Base-by-base conservation (phyloP, 2,329 filamentous ascomycete species). In the Aspergillus terreus region DNA sequence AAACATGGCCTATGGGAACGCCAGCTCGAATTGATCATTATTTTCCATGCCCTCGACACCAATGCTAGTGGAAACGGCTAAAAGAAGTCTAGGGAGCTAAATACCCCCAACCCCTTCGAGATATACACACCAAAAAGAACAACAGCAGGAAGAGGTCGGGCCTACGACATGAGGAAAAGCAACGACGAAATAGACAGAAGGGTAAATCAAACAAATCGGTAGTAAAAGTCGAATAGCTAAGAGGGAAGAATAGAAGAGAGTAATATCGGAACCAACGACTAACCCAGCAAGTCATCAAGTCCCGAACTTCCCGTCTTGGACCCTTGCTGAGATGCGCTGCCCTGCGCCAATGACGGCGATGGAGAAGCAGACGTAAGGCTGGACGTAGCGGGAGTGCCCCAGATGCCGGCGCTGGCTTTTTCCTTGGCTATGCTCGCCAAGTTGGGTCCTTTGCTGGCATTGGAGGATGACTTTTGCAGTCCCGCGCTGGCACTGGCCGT, bases 371-470 rank as follows among this genome's bases (percentile, higher is more conserved):
- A 38, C 5, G 14, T 17, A 71, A 54, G 78, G 81, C 63, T 78
- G 73, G 64, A 79, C 71, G 64, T 72, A 74, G 84, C 78, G 14
- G 87, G 80, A 0, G 88, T 82, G 15, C 92, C 94, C 91, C 95
- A 99, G 57, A 99, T 90, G 6, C 92, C 91, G 14, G 92, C 91
- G 62, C 86, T 91, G 52, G 91, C 94, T 80, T 97, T 96, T 74
- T 96, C 91, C 78, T 96, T 96, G n/a, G 92, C 92, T 71, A 99
- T 83, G 70, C 95, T 92, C 27, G 91, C 92, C 74, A 99, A 82
- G 50, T 92, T 92, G 47, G 90, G 86, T 0, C 87, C 87, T 52
- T 85, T 80, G 49, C 79, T 76, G 9, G 76, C 78, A 11, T 80
- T 77, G 2, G 84, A 81, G 54, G 73, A 78, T 1, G 80, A 73